Evolutionary conservation across 2,329 filamentous ascomycete genomes (phyloP), one percentile per base, ranked within the genome.

Genomic region (Neonectria ditissima): DNA sequence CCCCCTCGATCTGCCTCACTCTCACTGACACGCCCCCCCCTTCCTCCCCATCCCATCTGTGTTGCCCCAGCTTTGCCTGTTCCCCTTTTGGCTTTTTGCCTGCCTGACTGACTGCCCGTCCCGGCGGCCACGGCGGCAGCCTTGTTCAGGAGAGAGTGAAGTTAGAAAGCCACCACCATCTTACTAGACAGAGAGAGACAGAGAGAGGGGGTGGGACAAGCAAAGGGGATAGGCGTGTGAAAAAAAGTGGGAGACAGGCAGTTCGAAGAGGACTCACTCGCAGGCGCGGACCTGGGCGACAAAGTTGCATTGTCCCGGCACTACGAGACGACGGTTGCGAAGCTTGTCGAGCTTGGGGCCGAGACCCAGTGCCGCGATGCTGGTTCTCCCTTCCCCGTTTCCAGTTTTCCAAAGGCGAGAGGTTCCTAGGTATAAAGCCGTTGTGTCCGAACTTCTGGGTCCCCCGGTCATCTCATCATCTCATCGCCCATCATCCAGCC

Each of bases 381-480:
- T 68, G 66, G 64, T 61, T 68, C 56, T 59, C 45, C 16, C 44
- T 55, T 55, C 53, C 69, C 63, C 59, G 52, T 45, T 62, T 56
- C 43, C 48, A 54, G 14, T 41, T 30, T 50, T 48, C 59, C 22
- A 48, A n/a, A n/a, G 54, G 24, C 45, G 52, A 43, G 59, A 56
- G 26, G 34, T 41, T 62, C 50, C 57, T 69, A 62, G 67, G 65
- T 72, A 72, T 72, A 72, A 73, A 73, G 70, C 67, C 70, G 70
- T 71, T 70, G 66, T 58, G 68, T 69, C 70, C 70, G 56, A 62
- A 62, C 56, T 71, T 60, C 63, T 72, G 70, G 68, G 44, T 57
- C 26, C 28, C 32, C 41, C 24, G 63, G 37, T 20, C 37, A 20
- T 41, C 37, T 64, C 62, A 59, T 39, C 18, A 57, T 63, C 39